phyloP scores from a whole-genome alignment of 306 rosid species.

The Canavalia ensiformis region DNA sequence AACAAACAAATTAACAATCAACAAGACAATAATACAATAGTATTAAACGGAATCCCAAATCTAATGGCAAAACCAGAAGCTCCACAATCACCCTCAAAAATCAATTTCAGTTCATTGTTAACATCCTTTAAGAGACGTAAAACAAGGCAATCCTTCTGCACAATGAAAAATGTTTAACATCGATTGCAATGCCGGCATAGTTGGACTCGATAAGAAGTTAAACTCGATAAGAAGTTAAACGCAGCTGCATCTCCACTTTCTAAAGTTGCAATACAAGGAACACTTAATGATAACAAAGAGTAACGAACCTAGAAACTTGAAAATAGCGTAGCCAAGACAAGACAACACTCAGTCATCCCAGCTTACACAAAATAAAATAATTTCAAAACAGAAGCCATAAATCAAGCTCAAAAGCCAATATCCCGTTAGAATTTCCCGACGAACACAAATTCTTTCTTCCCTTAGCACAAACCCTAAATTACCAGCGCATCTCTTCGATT shows the following conservation, averaged over 20 bases:
- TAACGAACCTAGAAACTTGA: neutral
- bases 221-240: slow-evolving; percentile 35
- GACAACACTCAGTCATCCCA: slow-evolving; percentile 22
- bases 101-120: neutral
- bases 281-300: neutral
- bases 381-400: slow-evolving; percentile 21
- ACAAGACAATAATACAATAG: neutral
- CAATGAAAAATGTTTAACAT: neutral
- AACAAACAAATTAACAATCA: neutral
- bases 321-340: slow-evolving; percentile 9
- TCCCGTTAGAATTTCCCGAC: slow-evolving; percentile 13
- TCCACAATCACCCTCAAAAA: slow-evolving; percentile 16
- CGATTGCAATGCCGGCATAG: neutral
- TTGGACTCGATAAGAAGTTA: neutral
- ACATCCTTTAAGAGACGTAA: neutral
- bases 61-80: slow-evolving; percentile 26
- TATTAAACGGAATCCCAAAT: slow-evolving; percentile 26
- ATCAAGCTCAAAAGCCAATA: slow-evolving; percentile 38
- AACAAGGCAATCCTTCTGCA: neutral
- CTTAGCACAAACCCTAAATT: slow-evolving; percentile 37
- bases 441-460: neutral
- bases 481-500: slow-evolving; percentile 43
- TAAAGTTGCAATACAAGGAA: slow-evolving; percentile 15
- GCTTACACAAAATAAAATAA: slow-evolving; percentile 14
- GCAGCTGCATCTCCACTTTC: slow-evolving; percentile 43